phyloP scores from a whole-genome alignment of 2,329 filamentous ascomycete species.

The Epichloe gansuensis region DNA sequence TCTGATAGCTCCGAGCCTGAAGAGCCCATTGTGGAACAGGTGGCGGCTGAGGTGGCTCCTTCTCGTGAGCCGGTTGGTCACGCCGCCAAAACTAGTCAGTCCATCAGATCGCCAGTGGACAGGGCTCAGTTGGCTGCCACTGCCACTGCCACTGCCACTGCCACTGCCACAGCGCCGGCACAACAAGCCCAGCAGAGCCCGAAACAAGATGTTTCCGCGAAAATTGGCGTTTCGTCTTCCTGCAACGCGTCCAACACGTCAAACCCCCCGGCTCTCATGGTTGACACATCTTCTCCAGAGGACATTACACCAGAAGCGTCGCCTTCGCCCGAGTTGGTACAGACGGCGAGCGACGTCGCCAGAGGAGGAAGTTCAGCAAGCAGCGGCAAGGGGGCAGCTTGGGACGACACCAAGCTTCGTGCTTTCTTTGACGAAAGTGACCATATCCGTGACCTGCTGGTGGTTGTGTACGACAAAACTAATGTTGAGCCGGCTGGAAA shows the following conservation, averaged over 20 bases:
- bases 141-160: constrained; percentile 20
- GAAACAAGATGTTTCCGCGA: constrained; percentile 11
- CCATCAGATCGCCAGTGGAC: not conserved
- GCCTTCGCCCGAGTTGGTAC: constrained; percentile 48
- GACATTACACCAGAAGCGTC: constrained; percentile 51
- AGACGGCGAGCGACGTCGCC: constrained; percentile 27
- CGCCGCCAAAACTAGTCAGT: not conserved
- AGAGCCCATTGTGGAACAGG: constrained; percentile 20
- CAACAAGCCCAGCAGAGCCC: constrained; percentile 7
- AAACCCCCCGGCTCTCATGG: constrained; percentile 55
- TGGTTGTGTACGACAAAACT: constrained; percentile 86
- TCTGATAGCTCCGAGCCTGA: constrained; percentile 48
- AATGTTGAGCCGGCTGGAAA: constrained; percentile 64
- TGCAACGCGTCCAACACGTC: constrained; percentile 26
- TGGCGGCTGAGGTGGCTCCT: constrained; percentile 1
- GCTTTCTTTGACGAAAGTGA: constrained; percentile 84
- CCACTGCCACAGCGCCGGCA: constrained; percentile 9
- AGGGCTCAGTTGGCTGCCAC: constrained; percentile 8
- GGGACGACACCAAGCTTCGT: constrained; percentile 77
- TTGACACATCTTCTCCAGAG: constrained; percentile 59
- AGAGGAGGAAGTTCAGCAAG: constrained; percentile 25
- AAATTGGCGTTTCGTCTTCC: constrained; percentile 10
- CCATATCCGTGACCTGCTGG: constrained; percentile 78
- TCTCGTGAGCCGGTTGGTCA: not conserved
- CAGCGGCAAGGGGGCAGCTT: constrained; percentile 36